Evolutionary conservation across 768 basidiomycete genomes (phyloP).

Genomic region (Calocybe cyanea): DNA sequence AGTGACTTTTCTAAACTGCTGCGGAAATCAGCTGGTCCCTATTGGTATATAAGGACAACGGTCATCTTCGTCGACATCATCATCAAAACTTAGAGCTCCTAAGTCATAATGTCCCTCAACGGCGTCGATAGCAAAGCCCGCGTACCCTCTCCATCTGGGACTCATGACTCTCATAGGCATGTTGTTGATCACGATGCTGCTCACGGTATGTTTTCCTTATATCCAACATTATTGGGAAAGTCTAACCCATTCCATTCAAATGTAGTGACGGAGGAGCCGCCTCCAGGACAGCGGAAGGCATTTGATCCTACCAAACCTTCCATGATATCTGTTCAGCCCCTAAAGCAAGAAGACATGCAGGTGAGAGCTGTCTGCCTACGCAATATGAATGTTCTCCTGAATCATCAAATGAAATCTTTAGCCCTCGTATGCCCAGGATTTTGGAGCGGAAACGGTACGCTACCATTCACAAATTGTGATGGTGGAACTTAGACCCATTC

Average conservation of each 20-base stretch:
- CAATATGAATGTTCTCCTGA: no score
- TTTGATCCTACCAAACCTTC: constrained; percentile 26
- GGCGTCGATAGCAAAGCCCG: constrained; percentile 53
- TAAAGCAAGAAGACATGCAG: constrained; percentile 87
- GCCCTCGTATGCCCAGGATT: constrained; percentile 91
- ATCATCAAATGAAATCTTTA: no score
- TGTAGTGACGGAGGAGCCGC: constrained; percentile 64
- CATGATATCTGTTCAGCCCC: constrained; percentile 78
- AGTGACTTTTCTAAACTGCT: background rate
- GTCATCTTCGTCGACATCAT: background rate
- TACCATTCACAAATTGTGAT: background rate
- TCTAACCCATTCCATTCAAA: constrained; percentile 2
- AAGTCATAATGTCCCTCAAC: constrained; percentile 19
- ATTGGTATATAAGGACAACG: no score
- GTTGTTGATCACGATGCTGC: constrained; percentile 73
- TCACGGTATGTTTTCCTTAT: constrained; percentile 45
- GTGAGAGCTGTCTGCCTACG: constrained; percentile 36
- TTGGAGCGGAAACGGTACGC: constrained; percentile 60
- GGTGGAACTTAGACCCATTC: background rate
- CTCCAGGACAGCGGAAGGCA: constrained; percentile 29
- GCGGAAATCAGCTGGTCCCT: constrained; percentile 2
- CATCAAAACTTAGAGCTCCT: background rate
- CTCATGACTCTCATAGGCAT: constrained; percentile 42
- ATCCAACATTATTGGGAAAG: background rate
- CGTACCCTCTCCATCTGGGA: constrained; percentile 36